Evolutionary conservation across 208 protist species (phyloP).

Genomic region (Giardia duodenalis): DNA sequence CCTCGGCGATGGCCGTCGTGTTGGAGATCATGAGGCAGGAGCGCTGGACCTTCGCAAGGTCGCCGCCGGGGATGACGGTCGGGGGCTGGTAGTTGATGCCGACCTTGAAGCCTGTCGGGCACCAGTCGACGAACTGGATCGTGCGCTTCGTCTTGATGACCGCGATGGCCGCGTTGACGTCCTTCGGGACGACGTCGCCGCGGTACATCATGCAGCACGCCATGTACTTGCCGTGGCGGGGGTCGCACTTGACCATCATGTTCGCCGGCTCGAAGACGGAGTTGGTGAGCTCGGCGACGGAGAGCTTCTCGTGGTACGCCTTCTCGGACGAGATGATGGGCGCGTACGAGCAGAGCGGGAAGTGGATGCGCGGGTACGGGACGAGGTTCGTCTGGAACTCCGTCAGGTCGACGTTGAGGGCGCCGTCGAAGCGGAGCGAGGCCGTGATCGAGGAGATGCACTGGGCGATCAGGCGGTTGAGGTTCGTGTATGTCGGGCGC

Average conservation of each 20-base stretch:
- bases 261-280: conserved; percentile 53
- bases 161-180: conserved; percentile 54
- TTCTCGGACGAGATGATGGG: conserved; percentile 56
- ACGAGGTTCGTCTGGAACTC: conserved; percentile 62
- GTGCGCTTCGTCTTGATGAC: conserved; percentile 58
- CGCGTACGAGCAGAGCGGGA: conserved; percentile 50
- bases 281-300: conserved; percentile 58
- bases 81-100: conserved; percentile 89
- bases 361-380: conserved; percentile 57
- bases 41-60: conserved; percentile 59
- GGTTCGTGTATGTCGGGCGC: conserved; percentile 58
- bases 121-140: conserved; percentile 60
- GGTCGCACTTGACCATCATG: conserved; percentile 58
- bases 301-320: conserved; percentile 56
- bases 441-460: conserved; percentile 56
- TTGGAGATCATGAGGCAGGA: conserved; percentile 51
- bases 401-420: conserved; percentile 57
- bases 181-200: conserved; percentile 58
- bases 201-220: conserved; percentile 58
- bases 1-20: conserved; percentile 55
- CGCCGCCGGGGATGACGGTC: conserved; percentile 71
- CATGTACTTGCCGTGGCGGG: conserved; percentile 60
- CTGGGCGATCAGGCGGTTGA: conserved; percentile 53
- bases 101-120: conserved; percentile 60
- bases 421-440: conserved; percentile 56